phyloP scores from a whole-genome alignment of 225 moss, liverwort and hornwort species.

The Takakia lepidozioides region DNA sequence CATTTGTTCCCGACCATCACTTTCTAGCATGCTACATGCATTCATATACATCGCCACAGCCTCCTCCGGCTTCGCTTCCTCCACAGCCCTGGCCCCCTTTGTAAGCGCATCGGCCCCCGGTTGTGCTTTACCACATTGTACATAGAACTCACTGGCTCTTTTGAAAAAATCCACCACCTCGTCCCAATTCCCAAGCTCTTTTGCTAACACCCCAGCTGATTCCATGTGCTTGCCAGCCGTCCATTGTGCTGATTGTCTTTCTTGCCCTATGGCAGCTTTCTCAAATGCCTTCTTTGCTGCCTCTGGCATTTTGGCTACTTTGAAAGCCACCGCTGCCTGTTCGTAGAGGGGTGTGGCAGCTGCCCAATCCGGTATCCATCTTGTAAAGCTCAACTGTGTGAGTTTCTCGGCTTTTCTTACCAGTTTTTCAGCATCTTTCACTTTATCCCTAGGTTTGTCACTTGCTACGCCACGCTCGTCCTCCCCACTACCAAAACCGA shows the following conservation, averaged over 20 bases:
- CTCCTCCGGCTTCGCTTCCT: constrained; percentile 68
- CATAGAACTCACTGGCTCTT: constrained; percentile 68
- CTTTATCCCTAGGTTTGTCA: constrained; percentile 3
- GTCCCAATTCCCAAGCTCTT: constrained; percentile 62
- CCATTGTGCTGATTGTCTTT: constrained; percentile 44
- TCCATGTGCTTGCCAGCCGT: constrained; percentile 64
- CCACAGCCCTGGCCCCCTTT: constrained; percentile 90
- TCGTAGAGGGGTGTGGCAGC: constrained; percentile 45
- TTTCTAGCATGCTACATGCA: constrained; percentile 87
- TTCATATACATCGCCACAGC: constrained; percentile 86
- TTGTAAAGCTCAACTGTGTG: constrained; percentile 35
- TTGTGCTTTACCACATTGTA: constrained; percentile 81
- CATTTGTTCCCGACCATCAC: constrained; percentile 93
- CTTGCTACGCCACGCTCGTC: too few species aligned
- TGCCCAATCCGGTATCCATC: constrained; percentile 45
- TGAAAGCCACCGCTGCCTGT: constrained; percentile 33
- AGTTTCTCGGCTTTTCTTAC: constrained; percentile 37
- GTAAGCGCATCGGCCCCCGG: constrained; percentile 90
- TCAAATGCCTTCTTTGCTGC: constrained; percentile 38
- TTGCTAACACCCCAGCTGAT: constrained; percentile 74
- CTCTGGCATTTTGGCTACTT: constrained; percentile 21
- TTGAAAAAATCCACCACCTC: constrained; percentile 63
- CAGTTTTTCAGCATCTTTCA: constrained; percentile 37
- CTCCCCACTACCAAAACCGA: too few species aligned
- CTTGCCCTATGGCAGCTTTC: constrained; percentile 46